Evolutionary conservation across 2,329 filamentous ascomycete genomes (phyloP).

Genomic region (Nothophaeocryptopus gaeumannii): DNA sequence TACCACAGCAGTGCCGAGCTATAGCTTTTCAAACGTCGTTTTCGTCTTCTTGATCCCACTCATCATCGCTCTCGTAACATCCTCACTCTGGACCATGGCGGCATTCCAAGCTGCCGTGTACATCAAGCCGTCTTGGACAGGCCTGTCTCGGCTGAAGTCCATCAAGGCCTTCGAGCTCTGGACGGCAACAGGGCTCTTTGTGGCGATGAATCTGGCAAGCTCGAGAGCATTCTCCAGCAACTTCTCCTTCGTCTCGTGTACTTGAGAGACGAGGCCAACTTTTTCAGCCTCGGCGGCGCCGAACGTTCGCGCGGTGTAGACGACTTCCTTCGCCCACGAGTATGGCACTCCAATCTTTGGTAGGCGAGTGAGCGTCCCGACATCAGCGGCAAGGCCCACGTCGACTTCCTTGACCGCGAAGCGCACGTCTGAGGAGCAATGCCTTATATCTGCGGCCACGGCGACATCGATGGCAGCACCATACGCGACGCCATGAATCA

Average conservation of each 20-base stretch:
- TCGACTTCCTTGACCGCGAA: constrained; percentile 79
- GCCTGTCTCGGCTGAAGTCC: constrained; percentile 75
- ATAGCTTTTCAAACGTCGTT: constrained; percentile 26
- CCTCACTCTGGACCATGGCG: constrained; percentile 24
- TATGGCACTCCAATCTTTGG: constrained; percentile 68
- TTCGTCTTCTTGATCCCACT: constrained; percentile 24
- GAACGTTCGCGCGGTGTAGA: constrained; percentile 67
- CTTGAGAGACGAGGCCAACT: constrained; percentile 67
- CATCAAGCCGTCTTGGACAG: constrained; percentile 58
- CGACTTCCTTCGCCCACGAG: constrained; percentile 76
- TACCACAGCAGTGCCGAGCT: no score
- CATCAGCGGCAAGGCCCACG: constrained; percentile 75
- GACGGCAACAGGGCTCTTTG: constrained; percentile 84
- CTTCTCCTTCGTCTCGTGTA: constrained; percentile 59
- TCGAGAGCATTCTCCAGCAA: constrained; percentile 62
- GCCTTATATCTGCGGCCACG: constrained; percentile 66
- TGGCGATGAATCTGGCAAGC: constrained; percentile 64
- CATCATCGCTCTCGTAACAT: constrained; percentile 24
- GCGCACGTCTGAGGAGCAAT: constrained; percentile 56
- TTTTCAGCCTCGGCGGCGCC: constrained; percentile 63
- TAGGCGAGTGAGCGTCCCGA: constrained; percentile 70
- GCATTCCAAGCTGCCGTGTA: constrained; percentile 26
- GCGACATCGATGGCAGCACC: constrained; percentile 71
- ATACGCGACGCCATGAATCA: constrained; percentile 73
- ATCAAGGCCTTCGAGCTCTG: constrained; percentile 83